Percentiles rank a stretch among this genome's conserved stretches.
Evolutionary conservation across 2,329 filamentous ascomycete species (phyloP).

Genomic region (Diaporthe citri): DNA sequence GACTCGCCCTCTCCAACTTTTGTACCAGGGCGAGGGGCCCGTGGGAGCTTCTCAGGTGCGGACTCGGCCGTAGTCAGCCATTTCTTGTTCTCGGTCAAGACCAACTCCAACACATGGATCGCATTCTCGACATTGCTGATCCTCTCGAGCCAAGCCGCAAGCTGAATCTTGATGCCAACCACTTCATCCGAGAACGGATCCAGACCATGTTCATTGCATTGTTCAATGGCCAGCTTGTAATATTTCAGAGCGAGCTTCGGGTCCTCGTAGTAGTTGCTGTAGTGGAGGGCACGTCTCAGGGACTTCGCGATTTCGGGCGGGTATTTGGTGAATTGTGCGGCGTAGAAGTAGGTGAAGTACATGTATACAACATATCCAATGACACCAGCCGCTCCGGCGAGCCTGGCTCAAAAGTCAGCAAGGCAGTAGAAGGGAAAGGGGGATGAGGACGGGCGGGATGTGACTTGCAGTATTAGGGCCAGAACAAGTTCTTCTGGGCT

Average conservation of each 20-base stretch:
- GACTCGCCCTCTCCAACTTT: slow-evolving; percentile 49
- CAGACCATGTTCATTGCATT: slow-evolving; percentile 79
- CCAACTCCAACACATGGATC: slow-evolving; percentile 82
- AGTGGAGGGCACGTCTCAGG: slow-evolving; percentile 88
- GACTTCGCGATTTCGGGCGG: slow-evolving; percentile 81
- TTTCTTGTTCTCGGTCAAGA: slow-evolving; percentile 75
- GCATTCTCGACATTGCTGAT: slow-evolving; percentile 77
- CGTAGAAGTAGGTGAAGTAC: slow-evolving; percentile 69
- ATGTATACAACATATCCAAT: slow-evolving; percentile 55
- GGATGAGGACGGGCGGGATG: background rate
- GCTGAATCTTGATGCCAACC: slow-evolving; percentile 86
- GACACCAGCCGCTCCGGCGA: slow-evolving; percentile 50
- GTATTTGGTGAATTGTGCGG: slow-evolving; percentile 66
- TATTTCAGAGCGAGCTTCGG: slow-evolving; percentile 83
- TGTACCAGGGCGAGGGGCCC: slow-evolving; percentile 31
- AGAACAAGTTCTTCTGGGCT: slow-evolving; percentile 59
- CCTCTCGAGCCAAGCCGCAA: slow-evolving; percentile 84
- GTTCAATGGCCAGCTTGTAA: slow-evolving; percentile 82
- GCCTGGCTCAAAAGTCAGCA: slow-evolving; percentile 50
- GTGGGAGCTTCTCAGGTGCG: slow-evolving; percentile 50
- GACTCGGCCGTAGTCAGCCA: slow-evolving; percentile 71
- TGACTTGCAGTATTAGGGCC: slow-evolving; percentile 56
- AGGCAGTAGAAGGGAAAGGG: slow-evolving; percentile 45
- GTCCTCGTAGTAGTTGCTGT: slow-evolving; percentile 81
- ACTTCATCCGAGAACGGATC: slow-evolving; percentile 94